Percentiles rank a stretch among this genome's conserved stretches.
Conservation (phyloP, 805 yeast genomes). For the Crinitomyces ghanaensis region DNA sequence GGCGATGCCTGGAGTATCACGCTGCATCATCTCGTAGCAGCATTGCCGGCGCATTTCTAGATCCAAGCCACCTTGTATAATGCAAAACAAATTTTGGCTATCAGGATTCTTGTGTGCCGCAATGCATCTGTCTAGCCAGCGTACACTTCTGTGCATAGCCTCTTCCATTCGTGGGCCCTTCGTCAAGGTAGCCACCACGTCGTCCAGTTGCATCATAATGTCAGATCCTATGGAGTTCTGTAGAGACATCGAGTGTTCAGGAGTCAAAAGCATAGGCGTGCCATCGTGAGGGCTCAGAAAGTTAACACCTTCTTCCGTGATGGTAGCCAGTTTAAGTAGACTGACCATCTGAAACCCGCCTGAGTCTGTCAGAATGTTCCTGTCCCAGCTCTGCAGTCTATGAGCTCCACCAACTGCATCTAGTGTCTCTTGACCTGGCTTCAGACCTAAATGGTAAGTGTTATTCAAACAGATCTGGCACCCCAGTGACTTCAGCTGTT, state of each 20-base stretch:
- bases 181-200: constrained; percentile 34
- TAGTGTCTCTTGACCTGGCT: constrained; percentile 33
- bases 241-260: constrained; percentile 35
- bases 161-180: constrained; percentile 35
- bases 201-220: constrained; percentile 38
- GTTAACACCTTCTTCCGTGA: constrained; percentile 36
- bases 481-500: constrained; percentile 30
- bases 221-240: constrained; percentile 36
- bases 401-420: constrained; percentile 36
- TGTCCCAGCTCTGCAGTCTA: constrained; percentile 30
- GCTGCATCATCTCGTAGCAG: constrained; percentile 32
- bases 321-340: constrained; percentile 33
- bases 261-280: constrained; percentile 35
- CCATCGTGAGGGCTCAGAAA: constrained; percentile 36
- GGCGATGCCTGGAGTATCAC: constrained; percentile 37
- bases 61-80: constrained; percentile 37
- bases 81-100: constrained; percentile 32
- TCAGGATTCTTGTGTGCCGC: constrained; percentile 33
- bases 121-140: constrained; percentile 36
- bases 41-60: constrained; percentile 28
- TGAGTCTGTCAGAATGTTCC: constrained; percentile 33
- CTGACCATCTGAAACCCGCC: constrained; percentile 40
- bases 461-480: constrained; percentile 35
- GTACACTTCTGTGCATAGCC: constrained; percentile 33
- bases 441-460: constrained; percentile 34